Conservation (phyloP, 1,139 yeast species). For the Yamadazyma triangularis region DNA sequence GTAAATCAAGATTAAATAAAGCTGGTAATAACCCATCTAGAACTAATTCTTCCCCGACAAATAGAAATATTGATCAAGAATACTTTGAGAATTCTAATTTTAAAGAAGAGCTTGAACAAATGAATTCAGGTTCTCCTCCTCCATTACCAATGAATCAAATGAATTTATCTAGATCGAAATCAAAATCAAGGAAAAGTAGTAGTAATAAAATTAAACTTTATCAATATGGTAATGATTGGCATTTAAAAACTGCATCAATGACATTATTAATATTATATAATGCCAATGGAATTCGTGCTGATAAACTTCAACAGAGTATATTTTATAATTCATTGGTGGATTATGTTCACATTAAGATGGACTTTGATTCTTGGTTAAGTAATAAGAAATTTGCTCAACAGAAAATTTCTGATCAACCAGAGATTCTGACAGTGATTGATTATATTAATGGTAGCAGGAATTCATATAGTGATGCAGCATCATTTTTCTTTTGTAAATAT, state of each 20-base stretch:
- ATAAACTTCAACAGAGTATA: constrained; percentile 40
- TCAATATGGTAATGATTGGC: constrained; percentile 82
- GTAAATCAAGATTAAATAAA: constrained; percentile 10
- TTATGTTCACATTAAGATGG: constrained; percentile 67
- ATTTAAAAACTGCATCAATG: constrained; percentile 60
- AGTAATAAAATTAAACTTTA: constrained; percentile 47
- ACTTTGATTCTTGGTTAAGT: constrained; percentile 80
- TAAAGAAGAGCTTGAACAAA: constrained; percentile 15
- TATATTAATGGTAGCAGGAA: constrained; percentile 41
- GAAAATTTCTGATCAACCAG: constrained; percentile 17
- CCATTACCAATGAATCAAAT: constrained; percentile 7
- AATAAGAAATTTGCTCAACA: constrained; percentile 9
- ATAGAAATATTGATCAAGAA: constrained; percentile 16
- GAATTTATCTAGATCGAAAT: constrained; percentile 5
- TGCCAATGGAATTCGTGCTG: constrained; percentile 43
- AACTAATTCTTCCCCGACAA: too few species aligned
- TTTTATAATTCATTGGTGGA: constrained; percentile 85
- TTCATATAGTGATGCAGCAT: constrained; percentile 20
- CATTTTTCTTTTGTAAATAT: constrained; percentile 68
- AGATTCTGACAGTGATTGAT: constrained; percentile 38
- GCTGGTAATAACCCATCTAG: background rate
- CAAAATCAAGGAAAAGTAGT: constrained; percentile 16
- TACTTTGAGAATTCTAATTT: constrained; percentile 13
- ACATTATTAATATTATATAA: constrained; percentile 51
- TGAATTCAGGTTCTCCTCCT: constrained; percentile 10